A percentile compares a stretch with the other conserved stretches of the same genome.
Conservation (phyloP, 2,329 filamentous ascomycete genomes). For the Bimuria novae-zelandiae region DNA sequence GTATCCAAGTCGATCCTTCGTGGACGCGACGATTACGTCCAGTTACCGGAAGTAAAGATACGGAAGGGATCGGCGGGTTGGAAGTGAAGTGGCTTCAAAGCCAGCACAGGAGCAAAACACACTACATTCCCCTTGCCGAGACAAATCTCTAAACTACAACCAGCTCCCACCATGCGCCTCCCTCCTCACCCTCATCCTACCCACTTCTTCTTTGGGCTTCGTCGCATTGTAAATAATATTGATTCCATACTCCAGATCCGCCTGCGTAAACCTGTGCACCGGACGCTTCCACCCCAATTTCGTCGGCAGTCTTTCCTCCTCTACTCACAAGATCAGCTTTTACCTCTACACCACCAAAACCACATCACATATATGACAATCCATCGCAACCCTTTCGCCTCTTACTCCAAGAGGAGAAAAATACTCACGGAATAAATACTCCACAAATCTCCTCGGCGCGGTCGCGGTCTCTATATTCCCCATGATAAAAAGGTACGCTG, state of each 20-base stretch:
- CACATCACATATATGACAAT: too few relatives aligned
- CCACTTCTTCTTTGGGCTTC: neutral
- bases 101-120: too few relatives aligned
- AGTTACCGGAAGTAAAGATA: too few relatives aligned
- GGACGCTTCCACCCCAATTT: conserved; percentile 44
- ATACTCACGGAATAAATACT: conserved; percentile 53
- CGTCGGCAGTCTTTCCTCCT: conserved; percentile 47
- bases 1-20: too few relatives aligned
- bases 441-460: conserved; percentile 47
- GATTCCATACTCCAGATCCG: conserved; percentile 4
- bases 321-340: conserved; percentile 23
- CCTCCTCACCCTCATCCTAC: neutral
- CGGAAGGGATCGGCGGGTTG: too few relatives aligned
- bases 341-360: too few relatives aligned
- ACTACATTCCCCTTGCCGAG: too few relatives aligned
- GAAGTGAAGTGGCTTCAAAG: too few relatives aligned
- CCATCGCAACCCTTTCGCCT: too few relatives aligned
- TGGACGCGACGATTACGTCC: too few relatives aligned
- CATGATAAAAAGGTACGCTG: conserved; percentile 54
- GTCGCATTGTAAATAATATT: conserved; percentile 10
- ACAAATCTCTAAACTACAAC: neutral
- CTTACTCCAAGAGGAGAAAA: neutral
- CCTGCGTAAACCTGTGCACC: neutral
- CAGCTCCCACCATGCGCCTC: conserved; percentile 2
- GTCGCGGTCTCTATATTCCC: conserved; percentile 49